A percentile compares a stretch with the other conserved stretches of the same genome.
These are phyloP conservation scores for Discostella stelligera DNA, from an alignment of 352 stramenopile genomes.

Conservation along the genomic window DNA sequence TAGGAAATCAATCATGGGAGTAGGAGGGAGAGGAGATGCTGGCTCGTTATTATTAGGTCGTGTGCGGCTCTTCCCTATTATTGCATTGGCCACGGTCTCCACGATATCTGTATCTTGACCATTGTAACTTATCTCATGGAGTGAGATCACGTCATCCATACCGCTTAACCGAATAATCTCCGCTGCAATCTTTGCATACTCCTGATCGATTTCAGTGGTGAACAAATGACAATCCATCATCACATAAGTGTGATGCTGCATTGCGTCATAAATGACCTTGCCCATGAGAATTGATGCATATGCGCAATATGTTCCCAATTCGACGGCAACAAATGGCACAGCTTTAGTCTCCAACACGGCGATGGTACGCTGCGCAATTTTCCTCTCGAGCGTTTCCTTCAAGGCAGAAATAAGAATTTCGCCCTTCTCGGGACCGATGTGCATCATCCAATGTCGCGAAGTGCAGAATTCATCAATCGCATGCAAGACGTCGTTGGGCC, in stretches of 20 bases:
- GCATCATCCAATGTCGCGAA: conserved; percentile 82
- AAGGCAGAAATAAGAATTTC: conserved; percentile 50
- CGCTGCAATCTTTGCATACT: conserved; percentile 54
- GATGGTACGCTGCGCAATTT: not conserved
- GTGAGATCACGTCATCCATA: conserved; percentile 53
- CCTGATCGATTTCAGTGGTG: conserved; percentile 67
- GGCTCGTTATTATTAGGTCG: conserved; percentile 4
- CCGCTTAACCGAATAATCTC: conserved; percentile 63
- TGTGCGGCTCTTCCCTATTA: not conserved
- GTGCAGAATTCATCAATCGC: conserved; percentile 75
- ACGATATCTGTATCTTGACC: conserved; percentile 38
- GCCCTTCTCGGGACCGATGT: conserved; percentile 76
- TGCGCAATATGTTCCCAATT: conserved; percentile 82
- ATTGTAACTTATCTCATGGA: conserved; percentile 45
- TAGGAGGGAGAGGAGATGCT: not conserved
- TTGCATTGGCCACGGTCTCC: conserved; percentile 12
- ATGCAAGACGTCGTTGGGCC: conserved; percentile 39
- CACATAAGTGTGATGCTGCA: not conserved
- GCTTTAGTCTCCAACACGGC: not conserved
- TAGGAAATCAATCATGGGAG: conserved; percentile 61
- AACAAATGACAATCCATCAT: conserved; percentile 55
- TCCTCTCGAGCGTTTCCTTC: conserved; percentile 5
- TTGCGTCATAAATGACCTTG: conserved; percentile 30
- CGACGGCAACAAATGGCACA: conserved; percentile 53
- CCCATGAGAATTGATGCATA: conserved; percentile 74